These are phyloP conservation scores for Alternaria sp. DNA, from an alignment of 2,329 filamentous ascomycete genomes.

Conservation along the genomic window DNA sequence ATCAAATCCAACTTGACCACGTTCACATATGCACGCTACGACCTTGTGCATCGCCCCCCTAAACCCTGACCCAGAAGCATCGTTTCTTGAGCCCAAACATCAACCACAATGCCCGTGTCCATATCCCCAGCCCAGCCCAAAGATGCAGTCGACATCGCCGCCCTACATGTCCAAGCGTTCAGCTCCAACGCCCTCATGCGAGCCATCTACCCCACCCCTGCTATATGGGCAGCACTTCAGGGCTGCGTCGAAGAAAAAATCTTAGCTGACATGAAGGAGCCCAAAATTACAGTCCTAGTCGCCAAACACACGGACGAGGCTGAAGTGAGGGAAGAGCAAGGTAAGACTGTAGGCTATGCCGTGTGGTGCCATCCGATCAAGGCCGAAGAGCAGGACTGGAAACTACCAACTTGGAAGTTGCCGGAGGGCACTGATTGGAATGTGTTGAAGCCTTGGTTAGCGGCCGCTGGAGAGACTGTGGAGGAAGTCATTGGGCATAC, in stretches of 20 bases:
- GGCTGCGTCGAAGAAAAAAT: slow-evolving; percentile 5
- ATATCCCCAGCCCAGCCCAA: slow-evolving; percentile 1
- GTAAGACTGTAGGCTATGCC: slow-evolving; percentile 7
- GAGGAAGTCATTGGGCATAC: slow-evolving; percentile 1
- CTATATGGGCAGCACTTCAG: slow-evolving; percentile 7
- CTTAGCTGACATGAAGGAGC: slow-evolving; percentile 5
- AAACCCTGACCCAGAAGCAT: neutral
- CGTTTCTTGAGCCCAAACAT: neutral
- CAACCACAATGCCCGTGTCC: neutral
- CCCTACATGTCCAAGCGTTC: slow-evolving; percentile 10
- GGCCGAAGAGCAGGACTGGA: neutral
- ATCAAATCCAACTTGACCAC: neutral
- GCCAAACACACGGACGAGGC: neutral
- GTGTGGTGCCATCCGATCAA: slow-evolving; percentile 6
- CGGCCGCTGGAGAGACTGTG: slow-evolving; percentile 1
- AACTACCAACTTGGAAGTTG: slow-evolving; percentile 6
- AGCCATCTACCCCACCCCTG: slow-evolving; percentile 9
- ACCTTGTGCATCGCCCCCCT: neutral
- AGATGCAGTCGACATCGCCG: slow-evolving; percentile 1
- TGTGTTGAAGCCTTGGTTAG: slow-evolving; percentile 7
- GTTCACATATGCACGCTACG: neutral
- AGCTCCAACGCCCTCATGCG: slow-evolving; percentile 10
- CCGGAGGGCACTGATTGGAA: slow-evolving; percentile 10
- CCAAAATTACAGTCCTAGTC: slow-evolving; percentile 7
- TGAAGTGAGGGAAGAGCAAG: neutral